These are phyloP conservation scores for Rubia tinctorum DNA, from an alignment of 305 asterid species.

Conservation along the genomic window DNA sequence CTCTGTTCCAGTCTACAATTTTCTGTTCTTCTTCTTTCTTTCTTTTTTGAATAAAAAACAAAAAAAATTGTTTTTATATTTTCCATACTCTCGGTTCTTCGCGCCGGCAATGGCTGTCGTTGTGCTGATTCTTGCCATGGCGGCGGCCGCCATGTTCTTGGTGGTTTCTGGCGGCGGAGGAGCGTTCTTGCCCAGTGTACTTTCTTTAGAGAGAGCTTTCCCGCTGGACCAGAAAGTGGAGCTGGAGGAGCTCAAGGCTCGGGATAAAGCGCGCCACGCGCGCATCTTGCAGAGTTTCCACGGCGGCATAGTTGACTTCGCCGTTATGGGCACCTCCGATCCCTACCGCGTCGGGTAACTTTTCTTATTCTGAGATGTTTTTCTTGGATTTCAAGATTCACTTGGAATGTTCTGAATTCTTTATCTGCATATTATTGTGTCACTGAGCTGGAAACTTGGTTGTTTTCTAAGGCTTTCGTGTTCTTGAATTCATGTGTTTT, in stretches of 20 bases:
- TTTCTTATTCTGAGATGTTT: neutral
- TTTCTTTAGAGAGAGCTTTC: conserved; percentile 63
- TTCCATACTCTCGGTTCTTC: neutral
- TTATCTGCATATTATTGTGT: neutral
- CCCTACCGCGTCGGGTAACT: conserved; percentile 78
- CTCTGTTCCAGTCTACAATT: neutral
- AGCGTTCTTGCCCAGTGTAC: conserved; percentile 31
- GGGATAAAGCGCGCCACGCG: conserved; percentile 88
- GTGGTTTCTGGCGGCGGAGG: conserved; percentile 20
- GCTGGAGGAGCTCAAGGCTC: conserved; percentile 55
- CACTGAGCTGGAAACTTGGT: neutral
- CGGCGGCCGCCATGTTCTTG: conserved; percentile 26
- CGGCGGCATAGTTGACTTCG: conserved; percentile 79
- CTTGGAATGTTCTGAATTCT: neutral
- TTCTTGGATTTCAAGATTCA: neutral
- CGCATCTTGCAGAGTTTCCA: conserved; percentile 68
- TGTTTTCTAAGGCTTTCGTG: neutral
- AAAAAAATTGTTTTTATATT: too few species aligned
- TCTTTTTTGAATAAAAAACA: too few species aligned
- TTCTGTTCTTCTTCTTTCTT: too few species aligned
- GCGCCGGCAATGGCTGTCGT: conserved; percentile 42
- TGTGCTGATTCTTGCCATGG: conserved; percentile 29
- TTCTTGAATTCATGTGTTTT: conserved; percentile 11
- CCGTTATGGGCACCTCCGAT: conserved; percentile 70
- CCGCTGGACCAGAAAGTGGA: conserved; percentile 54